Percentiles rank a stretch among this genome's conserved stretches.
phyloP scores from a whole-genome alignment of 2,329 filamentous ascomycete genomes.

The Beauveria rudraprayagi region DNA sequence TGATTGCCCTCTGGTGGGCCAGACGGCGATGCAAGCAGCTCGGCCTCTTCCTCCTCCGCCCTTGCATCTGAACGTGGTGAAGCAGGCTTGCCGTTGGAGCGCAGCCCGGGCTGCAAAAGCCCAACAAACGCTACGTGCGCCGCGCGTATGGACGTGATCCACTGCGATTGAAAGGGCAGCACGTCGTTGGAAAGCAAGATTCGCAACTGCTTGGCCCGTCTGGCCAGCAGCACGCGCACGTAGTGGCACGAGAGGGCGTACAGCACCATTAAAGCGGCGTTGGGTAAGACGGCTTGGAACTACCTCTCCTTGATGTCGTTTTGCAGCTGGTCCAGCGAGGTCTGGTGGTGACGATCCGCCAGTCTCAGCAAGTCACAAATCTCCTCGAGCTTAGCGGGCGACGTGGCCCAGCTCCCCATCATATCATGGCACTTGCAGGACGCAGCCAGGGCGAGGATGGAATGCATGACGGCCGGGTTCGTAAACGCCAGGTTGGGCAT shows the following conservation, averaged over 20 bases:
- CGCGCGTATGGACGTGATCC: constrained; percentile 30
- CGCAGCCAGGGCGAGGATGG: constrained; percentile 33
- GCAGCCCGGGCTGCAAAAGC: constrained; percentile 17
- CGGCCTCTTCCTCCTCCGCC: neutral
- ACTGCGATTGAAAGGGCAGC: constrained; percentile 26
- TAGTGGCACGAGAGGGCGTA: constrained; percentile 31
- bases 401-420: constrained; percentile 2
- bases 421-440: constrained; percentile 31
- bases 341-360: constrained; percentile 29
- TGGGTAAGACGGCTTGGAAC: constrained; percentile 29
- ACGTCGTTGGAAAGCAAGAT: constrained; percentile 18
- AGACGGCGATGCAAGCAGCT: neutral
- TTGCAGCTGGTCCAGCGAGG: constrained; percentile 30
- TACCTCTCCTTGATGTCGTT: constrained; percentile 22
- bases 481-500: constrained; percentile 34
- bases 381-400: neutral
- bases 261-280: constrained; percentile 34
- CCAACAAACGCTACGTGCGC: constrained; percentile 26
- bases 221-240: constrained; percentile 26
- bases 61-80: neutral
- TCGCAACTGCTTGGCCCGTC: constrained; percentile 15
- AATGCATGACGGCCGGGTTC: constrained; percentile 32
- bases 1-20: neutral
- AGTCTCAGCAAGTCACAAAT: constrained; percentile 18
- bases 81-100: neutral